phyloP scores from a whole-genome alignment of 352 stramenopile genomes.

The Globisporangium middletonii region DNA sequence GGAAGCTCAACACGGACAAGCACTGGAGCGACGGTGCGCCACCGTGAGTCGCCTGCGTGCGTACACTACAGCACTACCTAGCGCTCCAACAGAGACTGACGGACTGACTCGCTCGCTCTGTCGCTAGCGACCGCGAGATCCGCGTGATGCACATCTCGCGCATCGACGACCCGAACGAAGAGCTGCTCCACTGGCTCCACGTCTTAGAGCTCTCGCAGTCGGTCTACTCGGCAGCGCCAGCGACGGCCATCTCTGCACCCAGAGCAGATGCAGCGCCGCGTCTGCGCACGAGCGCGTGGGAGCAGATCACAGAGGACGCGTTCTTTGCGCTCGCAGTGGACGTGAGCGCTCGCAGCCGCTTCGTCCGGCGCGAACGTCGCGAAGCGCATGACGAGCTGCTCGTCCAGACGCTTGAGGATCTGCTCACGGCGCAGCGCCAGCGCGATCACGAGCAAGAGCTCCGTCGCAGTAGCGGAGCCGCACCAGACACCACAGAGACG shows the following conservation, averaged over 20 bases:
- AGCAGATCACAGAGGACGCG: constrained; percentile 24
- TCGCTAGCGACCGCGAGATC: constrained; percentile 34
- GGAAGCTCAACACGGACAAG: constrained; percentile 63
- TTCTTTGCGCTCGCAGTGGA: constrained; percentile 43
- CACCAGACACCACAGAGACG: too few relatives aligned
- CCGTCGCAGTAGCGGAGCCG: too few relatives aligned
- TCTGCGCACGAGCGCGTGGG: constrained; percentile 18
- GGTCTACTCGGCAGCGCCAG: constrained; percentile 24
- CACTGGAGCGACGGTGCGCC: constrained; percentile 4
- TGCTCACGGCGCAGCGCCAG: constrained; percentile 25
- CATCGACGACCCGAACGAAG: constrained; percentile 62
- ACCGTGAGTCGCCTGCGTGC: background rate
- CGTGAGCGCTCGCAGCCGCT: constrained; percentile 18
- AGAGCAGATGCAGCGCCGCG: background rate
- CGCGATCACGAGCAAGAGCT: background rate
- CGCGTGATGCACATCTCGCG: constrained; percentile 43
- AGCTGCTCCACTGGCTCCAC: constrained; percentile 68
- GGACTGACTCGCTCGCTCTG: too few relatives aligned
- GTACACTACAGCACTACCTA: constrained; percentile 15
- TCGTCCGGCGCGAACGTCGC: constrained; percentile 15
- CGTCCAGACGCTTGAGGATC: constrained; percentile 26
- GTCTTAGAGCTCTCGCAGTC: constrained; percentile 34
- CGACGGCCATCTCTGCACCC: background rate
- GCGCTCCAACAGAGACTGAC: too few relatives aligned
- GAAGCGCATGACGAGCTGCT: constrained; percentile 25